Base-by-base conservation (phyloP, 169 alveolate species). In the Theileria annulata region DNA sequence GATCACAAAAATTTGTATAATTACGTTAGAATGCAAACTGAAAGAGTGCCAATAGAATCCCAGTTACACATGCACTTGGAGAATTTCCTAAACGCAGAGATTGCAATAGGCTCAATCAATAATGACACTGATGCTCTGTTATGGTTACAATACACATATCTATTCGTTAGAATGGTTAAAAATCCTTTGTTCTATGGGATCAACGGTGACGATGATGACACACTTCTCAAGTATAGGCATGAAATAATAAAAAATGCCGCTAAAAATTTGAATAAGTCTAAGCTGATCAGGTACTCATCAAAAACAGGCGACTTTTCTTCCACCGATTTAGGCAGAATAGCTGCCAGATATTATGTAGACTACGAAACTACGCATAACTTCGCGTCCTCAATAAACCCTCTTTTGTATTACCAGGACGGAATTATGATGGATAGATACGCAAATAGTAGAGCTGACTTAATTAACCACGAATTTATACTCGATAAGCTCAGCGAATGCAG, bases 121-220 rank as follows among this genome's bases (percentile, higher is more conserved):
- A 94, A 88, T 75, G 85, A 93, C n/a, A 87, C 90, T 68, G 99
- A 98, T 62, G 98, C 98, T 5, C 88, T 95, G 17, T 91, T 94
- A 64, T 98, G 99, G 99, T 71, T 96, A 28, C 94, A 94, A 67
- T 93, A 95, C 58, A 97, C 99, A 23, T 98, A 95, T 85, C 93
- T 96, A 21, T 94, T 89, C 67, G 95, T 96, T 3, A 88, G 99
- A 71, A 90, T 96, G 92, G 69, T 84, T 42, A 94, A 93, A 69
- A 88, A 90, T 73, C 98, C 99, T 1, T 70, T 75, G n/a, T 75
- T 92, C 25, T 97, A 97, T 78, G 99, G 98, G 12, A 81, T 93
- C 9, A 88, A 81, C 47, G 47, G 88, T 27, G 69, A 54, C 21
- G 83, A 67, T 48, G 94, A 87, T 25, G 83, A 73, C 13, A 72